phyloP scores from a whole-genome alignment of 225 moss, liverwort and hornwort species.

The Climacium dendroides region DNA sequence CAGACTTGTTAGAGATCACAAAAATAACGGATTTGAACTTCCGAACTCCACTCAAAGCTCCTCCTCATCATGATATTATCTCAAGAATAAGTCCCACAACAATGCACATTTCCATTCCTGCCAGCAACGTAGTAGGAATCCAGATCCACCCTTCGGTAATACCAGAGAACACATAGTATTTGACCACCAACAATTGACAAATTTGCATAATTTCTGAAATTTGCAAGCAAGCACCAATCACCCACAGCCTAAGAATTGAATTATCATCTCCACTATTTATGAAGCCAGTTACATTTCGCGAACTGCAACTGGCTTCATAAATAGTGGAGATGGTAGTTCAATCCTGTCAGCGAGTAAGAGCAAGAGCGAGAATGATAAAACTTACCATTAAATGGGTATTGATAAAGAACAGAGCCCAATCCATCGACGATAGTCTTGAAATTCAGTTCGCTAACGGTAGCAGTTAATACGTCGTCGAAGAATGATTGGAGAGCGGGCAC shows the following conservation, averaged over 20 bases:
- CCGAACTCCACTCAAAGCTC: neutral
- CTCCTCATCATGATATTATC: neutral
- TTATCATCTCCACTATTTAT: neutral
- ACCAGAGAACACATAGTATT: neutral
- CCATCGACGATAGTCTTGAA: conserved; percentile 96
- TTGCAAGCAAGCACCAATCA: neutral
- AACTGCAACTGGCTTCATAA: neutral
- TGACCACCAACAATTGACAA: neutral
- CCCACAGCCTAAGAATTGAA: neutral
- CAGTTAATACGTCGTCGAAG: conserved; percentile 84
- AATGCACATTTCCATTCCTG: neutral
- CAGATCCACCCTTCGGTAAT: neutral
- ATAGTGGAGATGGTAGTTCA: neutral
- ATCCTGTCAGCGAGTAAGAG: neutral
- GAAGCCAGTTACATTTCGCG: neutral
- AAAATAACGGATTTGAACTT: neutral
- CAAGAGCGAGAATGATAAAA: neutral
- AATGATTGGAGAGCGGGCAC: conserved; percentile 80
- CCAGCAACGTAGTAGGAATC: neutral
- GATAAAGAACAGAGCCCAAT: conserved; percentile 82
- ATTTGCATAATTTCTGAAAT: neutral
- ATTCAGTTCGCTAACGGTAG: conserved; percentile 85
- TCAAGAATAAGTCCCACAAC: neutral
- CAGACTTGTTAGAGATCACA: neutral
- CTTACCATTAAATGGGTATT: conserved; percentile 87